A percentile compares a stretch with the other conserved stretches of the same genome.
phyloP scores from a whole-genome alignment of 129 eudicot genomes.

The Logfia minima region DNA sequence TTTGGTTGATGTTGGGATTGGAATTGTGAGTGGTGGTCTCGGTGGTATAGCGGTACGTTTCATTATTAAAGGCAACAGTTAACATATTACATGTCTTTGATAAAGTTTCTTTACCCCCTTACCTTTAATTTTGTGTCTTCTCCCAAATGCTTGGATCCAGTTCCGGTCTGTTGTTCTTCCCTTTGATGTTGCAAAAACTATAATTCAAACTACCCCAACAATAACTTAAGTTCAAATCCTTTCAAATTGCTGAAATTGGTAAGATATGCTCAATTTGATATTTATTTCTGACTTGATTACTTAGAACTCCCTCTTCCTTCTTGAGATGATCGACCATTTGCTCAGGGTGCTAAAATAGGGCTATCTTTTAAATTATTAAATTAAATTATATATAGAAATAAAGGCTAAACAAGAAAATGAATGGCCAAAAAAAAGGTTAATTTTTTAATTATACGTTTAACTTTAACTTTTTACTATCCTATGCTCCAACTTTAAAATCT shows the following conservation, averaged over 20 bases:
- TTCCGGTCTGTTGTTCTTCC: slow-evolving; percentile 84
- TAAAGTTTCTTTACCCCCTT: slow-evolving; percentile 1
- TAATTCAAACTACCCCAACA: slow-evolving; percentile 70
- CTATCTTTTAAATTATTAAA: too few species aligned
- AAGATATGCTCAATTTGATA: slow-evolving; percentile 11
- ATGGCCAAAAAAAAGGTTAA: too few species aligned
- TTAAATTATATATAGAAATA: too few species aligned
- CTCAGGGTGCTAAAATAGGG: background rate
- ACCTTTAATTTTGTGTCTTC: background rate
- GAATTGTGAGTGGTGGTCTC: slow-evolving; percentile 88
- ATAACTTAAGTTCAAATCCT: slow-evolving; percentile 61
- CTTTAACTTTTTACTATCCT: too few species aligned
- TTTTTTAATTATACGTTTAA: too few species aligned
- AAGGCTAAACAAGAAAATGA: too few species aligned
- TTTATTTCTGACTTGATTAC: background rate
- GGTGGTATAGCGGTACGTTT: slow-evolving; percentile 80
- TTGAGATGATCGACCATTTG: slow-evolving; percentile 8
- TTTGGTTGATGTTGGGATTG: slow-evolving; percentile 68
- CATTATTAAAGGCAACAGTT: slow-evolving; percentile 6
- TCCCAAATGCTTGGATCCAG: slow-evolving; percentile 35
- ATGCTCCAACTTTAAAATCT: too few species aligned
- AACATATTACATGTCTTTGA: background rate
- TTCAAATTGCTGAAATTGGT: slow-evolving; percentile 54
- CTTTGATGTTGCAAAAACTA: slow-evolving; percentile 81
- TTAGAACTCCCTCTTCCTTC: background rate